Percentiles rank a stretch among this genome's conserved stretches.
Conservation (phyloP, 2,329 filamentous ascomycete genomes). For the Beauveria australis region DNA sequence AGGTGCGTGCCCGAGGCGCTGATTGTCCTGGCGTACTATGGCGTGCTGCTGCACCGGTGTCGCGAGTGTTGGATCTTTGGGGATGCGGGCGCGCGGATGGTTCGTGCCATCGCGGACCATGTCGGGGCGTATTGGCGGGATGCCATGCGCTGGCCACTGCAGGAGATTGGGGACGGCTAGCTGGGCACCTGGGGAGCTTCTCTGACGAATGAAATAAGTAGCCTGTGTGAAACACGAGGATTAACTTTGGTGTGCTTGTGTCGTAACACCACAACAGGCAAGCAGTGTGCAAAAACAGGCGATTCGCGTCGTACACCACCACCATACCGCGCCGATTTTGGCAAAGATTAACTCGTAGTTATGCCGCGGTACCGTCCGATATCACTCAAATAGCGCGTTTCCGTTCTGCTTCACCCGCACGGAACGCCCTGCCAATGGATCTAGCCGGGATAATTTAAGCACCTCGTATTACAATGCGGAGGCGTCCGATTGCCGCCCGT, state of each 20-base stretch:
- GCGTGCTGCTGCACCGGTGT: constrained; percentile 36
- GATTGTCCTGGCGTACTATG: constrained; percentile 41
- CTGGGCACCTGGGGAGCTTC: not conserved
- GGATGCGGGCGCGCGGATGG: constrained; percentile 22
- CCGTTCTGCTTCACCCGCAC: not conserved
- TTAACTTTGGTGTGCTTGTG: not conserved
- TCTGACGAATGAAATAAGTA: not conserved
- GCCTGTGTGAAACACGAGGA: not conserved
- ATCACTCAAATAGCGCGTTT: not conserved
- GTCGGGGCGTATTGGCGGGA: constrained; percentile 27
- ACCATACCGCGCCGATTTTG: too few species aligned
- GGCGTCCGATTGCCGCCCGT: constrained; percentile 8
- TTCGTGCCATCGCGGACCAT: constrained; percentile 24
- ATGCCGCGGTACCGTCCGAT: not conserved
- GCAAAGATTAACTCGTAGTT: not conserved
- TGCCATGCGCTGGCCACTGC: constrained; percentile 25
- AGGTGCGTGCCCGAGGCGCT: constrained; percentile 33
- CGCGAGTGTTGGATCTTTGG: constrained; percentile 32
- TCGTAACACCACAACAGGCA: not conserved
- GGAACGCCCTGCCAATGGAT: not conserved
- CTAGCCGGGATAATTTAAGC: not conserved
- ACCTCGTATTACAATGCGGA: constrained; percentile 9
- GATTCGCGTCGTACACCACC: not conserved
- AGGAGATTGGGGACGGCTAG: constrained; percentile 17
- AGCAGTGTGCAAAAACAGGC: not conserved